These are phyloP conservation scores for Corymbia maculata DNA, from an alignment of 345 rosid genomes.

Conservation along the genomic window DNA sequence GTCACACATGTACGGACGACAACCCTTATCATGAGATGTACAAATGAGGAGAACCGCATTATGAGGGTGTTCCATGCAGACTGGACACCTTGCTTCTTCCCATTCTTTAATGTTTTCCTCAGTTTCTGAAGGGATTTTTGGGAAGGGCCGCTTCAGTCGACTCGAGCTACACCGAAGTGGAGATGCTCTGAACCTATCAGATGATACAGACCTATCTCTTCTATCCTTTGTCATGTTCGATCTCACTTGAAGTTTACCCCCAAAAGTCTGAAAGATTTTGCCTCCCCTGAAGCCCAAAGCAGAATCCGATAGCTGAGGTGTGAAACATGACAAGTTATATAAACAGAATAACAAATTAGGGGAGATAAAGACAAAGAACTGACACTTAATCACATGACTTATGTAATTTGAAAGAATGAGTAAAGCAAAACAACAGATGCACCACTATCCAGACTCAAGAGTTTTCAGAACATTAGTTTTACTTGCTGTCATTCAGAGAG, in stretches of 20 bases:
- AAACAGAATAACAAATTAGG: not conserved
- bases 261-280: not conserved
- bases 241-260: not conserved
- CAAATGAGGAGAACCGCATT: slow-evolving; percentile 90
- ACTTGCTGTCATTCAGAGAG: not conserved
- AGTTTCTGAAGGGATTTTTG: slow-evolving; percentile 31
- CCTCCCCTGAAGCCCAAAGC: not conserved
- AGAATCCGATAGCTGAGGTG: not conserved
- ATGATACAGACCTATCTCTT: slow-evolving; percentile 65
- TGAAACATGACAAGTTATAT: not conserved
- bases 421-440: not conserved
- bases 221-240: slow-evolving; percentile 80
- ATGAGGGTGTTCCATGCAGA: slow-evolving; percentile 99
- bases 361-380: not conserved
- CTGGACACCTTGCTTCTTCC: slow-evolving; percentile 96
- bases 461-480: not conserved
- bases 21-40: slow-evolving; percentile 86
- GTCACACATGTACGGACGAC: slow-evolving; percentile 96
- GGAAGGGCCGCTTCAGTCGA: slow-evolving; percentile 17
- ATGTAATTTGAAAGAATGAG: not conserved
- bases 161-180: slow-evolving; percentile 60
- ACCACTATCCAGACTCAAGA: not conserved
- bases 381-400: not conserved
- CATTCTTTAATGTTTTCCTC: slow-evolving; percentile 70
- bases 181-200: slow-evolving; percentile 49